Base-by-base conservation (phyloP, 139 green algal species). In the Desmodesmus armatus region DNA sequence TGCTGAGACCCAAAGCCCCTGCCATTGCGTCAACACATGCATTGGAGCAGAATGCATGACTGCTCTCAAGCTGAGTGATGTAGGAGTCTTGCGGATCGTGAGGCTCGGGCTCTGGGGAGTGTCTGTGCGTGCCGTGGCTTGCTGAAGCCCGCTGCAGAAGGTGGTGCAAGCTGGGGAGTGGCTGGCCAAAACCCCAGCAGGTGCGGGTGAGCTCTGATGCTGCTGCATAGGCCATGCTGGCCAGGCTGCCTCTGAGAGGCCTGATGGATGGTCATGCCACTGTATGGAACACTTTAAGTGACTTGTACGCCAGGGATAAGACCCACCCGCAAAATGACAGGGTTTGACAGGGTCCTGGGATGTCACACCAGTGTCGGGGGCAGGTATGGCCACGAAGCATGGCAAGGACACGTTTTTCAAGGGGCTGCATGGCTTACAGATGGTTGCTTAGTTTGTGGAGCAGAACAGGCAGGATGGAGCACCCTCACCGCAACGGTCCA, bases 21-120 rank as follows among this genome's bases (percentile, higher is more conserved):
- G 71, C 82, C 87, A 90, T 90, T 37, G 81, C 82, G 3, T 39
- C 82, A 23, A 86, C 60, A 43, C 82, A 84, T 37, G 86, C 60
- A 29, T 82, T 82, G 37, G 76, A 83, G n/a, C 35, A 33, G 43
- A 78, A 88, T 0, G 82, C 58, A 4, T 77, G 77, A 62, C 77
- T 85, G 21, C 39, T 35, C 21, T 43, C 31, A 29, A 90, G 63
- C 25, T 23, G 31, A 0, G 77, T 80, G 3, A 87, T 0, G 63
- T 87, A 90, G 0, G 29, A 69, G 19, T 76, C 78, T n/a, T 27
- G 4, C 7, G 11, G 6, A 9, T 44, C 44, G 15, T 62, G 43
- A 13, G 31, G n/a, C n/a, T n/a, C 41, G 9, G 43, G 67, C 19
- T 69, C 60, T 55, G 47, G 47, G 47, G 13, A 55, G 13, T 55